phyloP scores from a whole-genome alignment of 495 filamentous ascomycete genomes.

The Trichoderma virens region DNA sequence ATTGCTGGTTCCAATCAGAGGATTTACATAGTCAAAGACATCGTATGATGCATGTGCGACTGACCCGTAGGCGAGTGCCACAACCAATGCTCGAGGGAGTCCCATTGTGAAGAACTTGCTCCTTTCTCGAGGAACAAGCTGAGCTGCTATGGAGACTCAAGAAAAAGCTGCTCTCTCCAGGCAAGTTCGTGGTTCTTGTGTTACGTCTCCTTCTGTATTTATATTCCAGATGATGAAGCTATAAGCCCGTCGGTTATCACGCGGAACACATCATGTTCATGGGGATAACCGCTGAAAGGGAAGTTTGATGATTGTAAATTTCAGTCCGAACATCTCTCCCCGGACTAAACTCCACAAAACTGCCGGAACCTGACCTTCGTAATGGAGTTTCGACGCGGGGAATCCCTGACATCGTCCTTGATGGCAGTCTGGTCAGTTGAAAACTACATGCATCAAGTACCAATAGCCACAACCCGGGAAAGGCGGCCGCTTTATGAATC shows the following conservation, averaged over 20 bases:
- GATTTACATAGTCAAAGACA: constrained; percentile 40
- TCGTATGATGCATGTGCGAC: constrained; percentile 12
- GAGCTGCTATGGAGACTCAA: background rate
- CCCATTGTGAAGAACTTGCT: background rate
- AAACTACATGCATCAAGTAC: background rate
- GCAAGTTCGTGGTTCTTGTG: background rate
- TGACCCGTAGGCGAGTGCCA: background rate
- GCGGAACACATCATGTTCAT: background rate
- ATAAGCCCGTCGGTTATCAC: constrained; percentile 4
- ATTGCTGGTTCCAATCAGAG: constrained; percentile 54
- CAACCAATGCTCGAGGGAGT: background rate
- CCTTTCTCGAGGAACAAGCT: background rate
- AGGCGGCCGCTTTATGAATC: background rate
- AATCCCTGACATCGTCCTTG: background rate
- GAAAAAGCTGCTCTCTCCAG: background rate
- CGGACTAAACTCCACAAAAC: background rate
- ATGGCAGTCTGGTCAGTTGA: background rate
- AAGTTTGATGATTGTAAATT: background rate
- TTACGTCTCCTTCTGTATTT: background rate
- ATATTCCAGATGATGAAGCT: background rate
- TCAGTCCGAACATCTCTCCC: background rate
- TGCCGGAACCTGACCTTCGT: background rate
- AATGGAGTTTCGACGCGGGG: background rate
- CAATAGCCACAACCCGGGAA: background rate
- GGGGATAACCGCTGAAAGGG: background rate